Evolutionary conservation across 2,329 filamentous ascomycete genomes (phyloP).

Genomic region (Penicillium sp.): DNA sequence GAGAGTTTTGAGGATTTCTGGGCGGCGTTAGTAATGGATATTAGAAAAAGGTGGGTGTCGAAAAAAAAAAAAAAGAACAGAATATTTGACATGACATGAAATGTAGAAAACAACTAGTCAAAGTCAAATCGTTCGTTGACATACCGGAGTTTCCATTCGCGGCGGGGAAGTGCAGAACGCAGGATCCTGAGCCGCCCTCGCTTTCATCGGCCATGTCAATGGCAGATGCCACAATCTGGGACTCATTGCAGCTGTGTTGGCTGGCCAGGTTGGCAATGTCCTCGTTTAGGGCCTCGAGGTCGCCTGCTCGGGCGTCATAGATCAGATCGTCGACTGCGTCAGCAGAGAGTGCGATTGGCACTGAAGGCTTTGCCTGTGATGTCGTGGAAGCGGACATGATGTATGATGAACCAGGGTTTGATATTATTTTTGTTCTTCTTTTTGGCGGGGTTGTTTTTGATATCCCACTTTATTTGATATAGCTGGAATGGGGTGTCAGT

Average conservation of each 20-base stretch:
- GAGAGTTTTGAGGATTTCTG: conserved; percentile 50
- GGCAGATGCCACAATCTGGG: conserved; percentile 66
- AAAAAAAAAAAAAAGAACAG: too few relatives aligned
- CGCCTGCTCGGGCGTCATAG: conserved; percentile 78
- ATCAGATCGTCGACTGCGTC: conserved; percentile 90
- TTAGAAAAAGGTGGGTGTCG: too few relatives aligned
- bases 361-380: conserved; percentile 18
- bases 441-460: conserved; percentile 5
- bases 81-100: not conserved
- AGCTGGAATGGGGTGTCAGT: conserved; percentile 1
- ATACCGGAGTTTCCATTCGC: conserved; percentile 83
- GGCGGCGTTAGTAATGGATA: not conserved
- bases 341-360: conserved; percentile 54
- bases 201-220: conserved; percentile 75
- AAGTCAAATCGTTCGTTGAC: conserved; percentile 18
- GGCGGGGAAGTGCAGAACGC: conserved; percentile 78
- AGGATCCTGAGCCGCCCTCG: conserved; percentile 51
- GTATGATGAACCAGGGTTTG: not conserved
- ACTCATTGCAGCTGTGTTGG: conserved; percentile 58
- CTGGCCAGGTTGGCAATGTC: conserved; percentile 60
- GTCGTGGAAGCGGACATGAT: conserved; percentile 15
- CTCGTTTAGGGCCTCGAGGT: conserved; percentile 64
- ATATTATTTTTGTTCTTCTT: conserved; percentile 6
- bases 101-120: not conserved
- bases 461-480: conserved; percentile 5